These are phyloP conservation scores for Schizochytrium sp. DNA, from an alignment of 108 stramenopile genomes.

Conservation along the genomic window DNA sequence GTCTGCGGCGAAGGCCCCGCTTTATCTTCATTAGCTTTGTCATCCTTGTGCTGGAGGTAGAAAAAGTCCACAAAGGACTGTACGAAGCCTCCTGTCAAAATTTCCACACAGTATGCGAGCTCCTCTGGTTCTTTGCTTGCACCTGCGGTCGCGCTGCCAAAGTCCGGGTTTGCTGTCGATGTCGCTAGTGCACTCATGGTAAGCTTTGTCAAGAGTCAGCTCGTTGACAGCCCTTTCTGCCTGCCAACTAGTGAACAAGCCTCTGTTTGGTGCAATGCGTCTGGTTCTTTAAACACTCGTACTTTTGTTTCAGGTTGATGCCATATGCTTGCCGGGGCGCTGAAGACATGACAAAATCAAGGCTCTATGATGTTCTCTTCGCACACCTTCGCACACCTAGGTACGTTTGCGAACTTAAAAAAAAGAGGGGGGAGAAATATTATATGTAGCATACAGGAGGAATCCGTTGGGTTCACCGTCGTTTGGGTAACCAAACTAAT, in stretches of 20 bases:
- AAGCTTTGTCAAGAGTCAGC: neutral
- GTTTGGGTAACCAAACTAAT: neutral
- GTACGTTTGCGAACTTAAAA: neutral
- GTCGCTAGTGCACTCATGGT: neutral
- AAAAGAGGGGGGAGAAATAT: neutral
- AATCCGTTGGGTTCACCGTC: constrained; percentile 43
- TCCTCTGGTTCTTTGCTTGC: neutral
- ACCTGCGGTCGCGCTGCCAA: neutral
- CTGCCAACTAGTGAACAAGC: no score
- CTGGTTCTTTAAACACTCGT: no score
- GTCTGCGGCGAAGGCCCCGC: neutral
- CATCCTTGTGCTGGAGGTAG: constrained; percentile 76
- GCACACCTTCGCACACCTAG: no score
- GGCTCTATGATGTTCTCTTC: no score
- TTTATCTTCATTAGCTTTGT: constrained; percentile 65
- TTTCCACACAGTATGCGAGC: constrained; percentile 66
- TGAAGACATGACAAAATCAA: no score
- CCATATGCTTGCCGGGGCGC: no score
- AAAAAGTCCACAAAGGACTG: constrained; percentile 79
- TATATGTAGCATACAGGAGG: neutral
- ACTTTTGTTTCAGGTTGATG: no score
- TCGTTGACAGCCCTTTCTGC: no score
- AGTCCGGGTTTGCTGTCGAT: neutral
- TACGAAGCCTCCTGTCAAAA: constrained; percentile 72
- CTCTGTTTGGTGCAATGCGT: no score